Base-by-base conservation (phyloP, 2,329 filamentous ascomycete genomes). In the Davidsoniella virescens region DNA sequence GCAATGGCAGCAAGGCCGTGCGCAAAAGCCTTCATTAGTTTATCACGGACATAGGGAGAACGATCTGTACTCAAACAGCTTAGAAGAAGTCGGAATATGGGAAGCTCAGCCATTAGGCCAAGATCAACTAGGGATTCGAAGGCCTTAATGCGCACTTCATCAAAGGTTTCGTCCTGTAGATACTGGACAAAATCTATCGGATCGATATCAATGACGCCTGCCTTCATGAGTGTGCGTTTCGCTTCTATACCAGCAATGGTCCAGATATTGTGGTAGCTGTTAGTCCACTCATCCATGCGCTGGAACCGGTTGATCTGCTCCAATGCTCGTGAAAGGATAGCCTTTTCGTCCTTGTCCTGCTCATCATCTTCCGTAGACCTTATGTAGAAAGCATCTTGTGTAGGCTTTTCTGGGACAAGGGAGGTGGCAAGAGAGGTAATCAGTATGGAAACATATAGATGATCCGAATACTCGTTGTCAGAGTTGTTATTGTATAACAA, bases 401-500 rank as follows among this genome's bases (percentile, higher is more conserved):
- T 65, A 20, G 36, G 38, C 47, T 66, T 64, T 40, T 66, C 62
- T 0, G 71, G 70, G 45, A 81, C 70, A 23, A 80, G 65, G n/a
- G 74, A 78, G 0, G 70, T 71, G 1, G 77, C 71, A 23, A 82
- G 63, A 0, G 73, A 71, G 40, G 71, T 68, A 7, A 98, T 83
- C 20, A 98, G 71, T 18, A 75, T 83, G 6, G 87, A 80, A 49
- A 98, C 78, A 61, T 95, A 98, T 59, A 85, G 80, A 55, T 88
- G 82, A 59, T 98, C 93, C 4, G 88, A 94, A 60, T 78, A 93
- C 46, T 81, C 66, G 58, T 98, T 98, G 54, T 84, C 82, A 2
- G 84, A 81, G 61, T 98, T 98, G 65, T 98, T 88, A 61, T 98
- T 98, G 67, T 87, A 90, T 45, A 84, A 82, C 33, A 98, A 70